Evolutionary conservation across 2,329 filamentous ascomycete species (phyloP), one percentile per base, ranked within the genome.

Genomic region (Neonectria hederae): DNA sequence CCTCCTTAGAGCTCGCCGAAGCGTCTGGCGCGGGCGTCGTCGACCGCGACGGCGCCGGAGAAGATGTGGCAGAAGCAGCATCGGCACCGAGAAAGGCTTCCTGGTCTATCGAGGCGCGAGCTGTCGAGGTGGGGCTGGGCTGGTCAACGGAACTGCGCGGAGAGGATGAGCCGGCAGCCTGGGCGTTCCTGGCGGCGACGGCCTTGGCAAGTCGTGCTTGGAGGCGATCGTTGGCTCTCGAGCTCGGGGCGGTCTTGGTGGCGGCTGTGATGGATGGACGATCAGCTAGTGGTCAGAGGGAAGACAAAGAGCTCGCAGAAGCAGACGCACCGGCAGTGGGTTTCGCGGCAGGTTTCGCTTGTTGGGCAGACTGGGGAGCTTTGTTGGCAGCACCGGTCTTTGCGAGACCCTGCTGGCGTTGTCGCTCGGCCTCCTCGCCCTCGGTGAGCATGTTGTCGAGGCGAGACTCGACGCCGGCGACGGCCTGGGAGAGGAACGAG

Each of bases 401-500:
- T 14, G 57, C 9, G 24, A 35, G 14, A n/a, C 48, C 55, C 13
- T 52, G 46, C 40, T 53, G 54, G 17, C 32, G 43, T 60, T 59
- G n/a, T 42, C 46, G 53, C 65, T 72, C 72, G 13, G 62, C 66
- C 8, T 74, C 87, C 46, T 90, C 89, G 59, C 92, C 89, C 70
- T 97, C 94, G 58, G 93, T 89, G 65, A 99, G 86, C 63, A 99
- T 97, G 54, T 88, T 94, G 78, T 99, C 96, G 64, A 99, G 87
- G 46, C 92, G 90, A 64, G 94, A 97, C 81, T 99, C 96, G 62
- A 99, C 92, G 65, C 94, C 94, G 59, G 94, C 94, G 65, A 98
- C 93, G 68, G 95, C 94, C 79, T 95, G 93, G 69, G 94, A 92
- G 65, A 97, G 86, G 76, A 97, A 91, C 32, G 89, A 89, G 49